A percentile compares a stretch with the other conserved stretches of the same genome.
These are phyloP conservation scores for Sonneratia alba DNA, from an alignment of 345 rosid genomes.

Conservation along the genomic window DNA sequence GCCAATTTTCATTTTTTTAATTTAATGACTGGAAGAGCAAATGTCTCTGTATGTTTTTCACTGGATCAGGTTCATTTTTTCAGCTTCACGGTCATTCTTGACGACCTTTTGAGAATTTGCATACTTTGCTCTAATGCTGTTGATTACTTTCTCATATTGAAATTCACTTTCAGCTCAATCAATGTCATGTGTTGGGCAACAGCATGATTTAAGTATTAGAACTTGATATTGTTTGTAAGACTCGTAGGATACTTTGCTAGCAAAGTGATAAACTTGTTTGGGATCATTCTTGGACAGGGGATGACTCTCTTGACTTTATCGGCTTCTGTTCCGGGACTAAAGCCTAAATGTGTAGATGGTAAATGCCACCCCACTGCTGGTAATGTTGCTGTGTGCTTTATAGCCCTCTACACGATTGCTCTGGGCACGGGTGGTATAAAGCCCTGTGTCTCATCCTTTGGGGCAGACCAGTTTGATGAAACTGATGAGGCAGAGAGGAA, in stretches of 20 bases:
- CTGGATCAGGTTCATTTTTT: not conserved
- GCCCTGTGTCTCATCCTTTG: conserved; percentile 95
- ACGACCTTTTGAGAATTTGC: not conserved
- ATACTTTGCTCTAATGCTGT: not conserved
- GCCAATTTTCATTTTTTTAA: not conserved
- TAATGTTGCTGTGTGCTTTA: conserved; percentile 48
- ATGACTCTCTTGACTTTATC: conserved; percentile 82
- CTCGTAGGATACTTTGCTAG: not conserved
- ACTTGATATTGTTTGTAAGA: not conserved
- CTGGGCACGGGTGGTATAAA: conserved; percentile 96
- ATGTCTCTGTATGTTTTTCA: not conserved
- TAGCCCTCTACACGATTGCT: conserved; percentile 78
- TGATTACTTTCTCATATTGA: not conserved
- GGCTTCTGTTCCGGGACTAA: conserved; percentile 66
- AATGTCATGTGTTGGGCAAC: not conserved
- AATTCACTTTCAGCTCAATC: not conserved
- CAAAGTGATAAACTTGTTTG: not conserved
- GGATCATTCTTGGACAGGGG: conserved; percentile 36
- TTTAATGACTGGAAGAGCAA: not conserved
- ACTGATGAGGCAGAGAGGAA: conserved; percentile 58
- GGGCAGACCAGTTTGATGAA: conserved; percentile 95
- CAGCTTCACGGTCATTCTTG: too few species aligned
- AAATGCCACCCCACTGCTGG: conserved; percentile 46
- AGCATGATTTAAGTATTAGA: not conserved
- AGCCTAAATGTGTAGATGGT: conserved; percentile 42